Base-by-base conservation (phyloP, 208 protist genomes). In the Porcisia deanei region DNA sequence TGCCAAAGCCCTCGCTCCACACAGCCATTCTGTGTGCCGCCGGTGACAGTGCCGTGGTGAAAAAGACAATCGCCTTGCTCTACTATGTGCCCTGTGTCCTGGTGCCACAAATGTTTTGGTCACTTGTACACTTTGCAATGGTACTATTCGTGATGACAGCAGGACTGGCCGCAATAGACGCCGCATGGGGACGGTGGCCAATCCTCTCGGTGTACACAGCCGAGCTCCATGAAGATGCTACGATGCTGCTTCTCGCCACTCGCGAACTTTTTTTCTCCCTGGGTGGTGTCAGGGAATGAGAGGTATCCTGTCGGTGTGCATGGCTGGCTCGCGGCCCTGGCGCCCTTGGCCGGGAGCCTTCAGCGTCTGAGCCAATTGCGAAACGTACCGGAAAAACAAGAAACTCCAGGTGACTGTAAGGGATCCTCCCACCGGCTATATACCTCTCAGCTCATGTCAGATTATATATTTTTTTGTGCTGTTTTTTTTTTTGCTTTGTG, bases 1-100 rank as follows among this genome's bases (percentile, higher is more conserved):
- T 80, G 66, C 68, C 75, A 3, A 58, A 34, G 1, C 75, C 68
- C 8, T 54, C 75, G 4, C 69, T 80, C 3, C 57, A 57, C 74
- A 37, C 66, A 18, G 43, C 55, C 4, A 1, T 70, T 57, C 74
- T 78, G 55, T 49, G 43, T 16, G 66, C 74, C 2, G 66, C 53
- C 20, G 66, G 55, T 3, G 14, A 72, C 58, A 45, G 53, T 41
- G 10, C 55, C 0, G 2, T 45, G 0, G 3, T 66, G 55, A 25
- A 54, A 49, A 34, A 18, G 55, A 14, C 66, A 16, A 22, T 53
- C 20, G 49, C 25, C 9, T 34, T 57, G 16, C 14, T 57, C 16
- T 57, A 55, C 37, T 60, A 52, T 34, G 41, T 71, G 41, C 57
- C 30, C 3, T 18, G 49, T 30, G 9, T 43, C 8, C 45, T 80